Evolutionary conservation across 495 filamentous ascomycete genomes (phyloP), one percentile per base, ranked within the genome.

Genomic region (Hapsidospora chrysogenum): DNA sequence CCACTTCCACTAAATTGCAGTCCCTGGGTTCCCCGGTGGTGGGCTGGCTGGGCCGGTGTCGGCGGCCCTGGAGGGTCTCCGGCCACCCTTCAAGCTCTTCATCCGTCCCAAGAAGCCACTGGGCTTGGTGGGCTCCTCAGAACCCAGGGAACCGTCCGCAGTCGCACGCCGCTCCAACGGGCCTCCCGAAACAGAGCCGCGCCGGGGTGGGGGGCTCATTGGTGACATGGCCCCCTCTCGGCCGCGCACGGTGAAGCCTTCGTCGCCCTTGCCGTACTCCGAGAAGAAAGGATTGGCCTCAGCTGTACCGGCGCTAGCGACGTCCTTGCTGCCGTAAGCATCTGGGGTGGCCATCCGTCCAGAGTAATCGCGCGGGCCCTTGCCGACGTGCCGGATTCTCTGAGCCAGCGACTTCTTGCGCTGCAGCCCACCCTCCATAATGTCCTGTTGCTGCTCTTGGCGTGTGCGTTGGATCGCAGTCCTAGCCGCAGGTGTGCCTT

Each of bases 401-500:
- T 94, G 85, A 0, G 85, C 89, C 34, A 99, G 62, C 26, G 84
- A 93, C 60, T 92, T 92, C 70, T 94, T 96, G 23, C 92, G 74
- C 40, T 70, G 68, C 15, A 99, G 56, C 29, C 85, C 85, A 10
- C 74, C 76, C 30, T 61, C 60, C 22, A 48, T 43, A 14, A 52
- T 40, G 31, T 58, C 61, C n/a, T 54, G 53, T 9, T 49, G 49
- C n/a, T 72, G 67, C 42, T 86, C 80, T 37, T 65, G 74, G 37
- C 83, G 72, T 37, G 74, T 74, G 23, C 75, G 77, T 47, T 84
- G 74, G 40, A 96, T 85, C 15, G 83, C 87, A 10, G 76, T 63
- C 37, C 76, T 74, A 15, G 85, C 78, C 10, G 92, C 92, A 4
- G 86, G 89, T 2, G 92, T 78, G 17, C 92, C 92, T 43, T 99